These are phyloP conservation scores for Calamus simplicifolius DNA, from an alignment of 176 grass and related monocot genomes.

Conservation along the genomic window DNA sequence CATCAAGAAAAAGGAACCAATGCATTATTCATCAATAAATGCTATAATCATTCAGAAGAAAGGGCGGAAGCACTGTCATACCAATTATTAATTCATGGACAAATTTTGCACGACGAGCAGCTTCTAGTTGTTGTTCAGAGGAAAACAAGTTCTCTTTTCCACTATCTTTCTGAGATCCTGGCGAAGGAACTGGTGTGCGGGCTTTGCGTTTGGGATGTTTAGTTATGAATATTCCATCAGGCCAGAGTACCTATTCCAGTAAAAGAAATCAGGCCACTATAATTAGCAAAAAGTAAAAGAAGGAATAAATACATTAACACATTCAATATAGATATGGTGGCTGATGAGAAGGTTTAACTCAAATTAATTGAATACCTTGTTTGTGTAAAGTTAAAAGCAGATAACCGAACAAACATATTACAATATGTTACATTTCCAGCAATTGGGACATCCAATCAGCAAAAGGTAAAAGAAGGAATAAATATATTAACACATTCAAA, in stretches of 20 bases:
- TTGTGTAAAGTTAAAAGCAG: no score
- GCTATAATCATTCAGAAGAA: not conserved
- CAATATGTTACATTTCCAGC: no score
- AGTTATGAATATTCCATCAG: slow-evolving; percentile 90
- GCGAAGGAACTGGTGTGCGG: slow-evolving; percentile 23
- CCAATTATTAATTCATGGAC: slow-evolving; percentile 91
- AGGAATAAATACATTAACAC: no score
- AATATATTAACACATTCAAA: no score
- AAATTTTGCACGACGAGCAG: slow-evolving; percentile 68
- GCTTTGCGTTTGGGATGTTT: slow-evolving; percentile 91
- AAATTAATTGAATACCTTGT: no score
- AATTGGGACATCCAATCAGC: not conserved
- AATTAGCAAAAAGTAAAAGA: not conserved
- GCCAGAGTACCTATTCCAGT: slow-evolving; percentile 79
- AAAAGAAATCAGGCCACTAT: slow-evolving; percentile 24
- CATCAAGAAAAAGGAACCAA: no score
- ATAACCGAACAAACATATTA: no score
- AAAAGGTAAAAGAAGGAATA: not conserved
- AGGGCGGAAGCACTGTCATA: slow-evolving; percentile 22
- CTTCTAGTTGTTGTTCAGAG: slow-evolving; percentile 69
- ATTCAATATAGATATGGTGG: no score
- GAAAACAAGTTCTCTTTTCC: slow-evolving; percentile 33
- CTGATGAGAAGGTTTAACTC: no score
- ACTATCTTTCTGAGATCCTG: slow-evolving; percentile 39
- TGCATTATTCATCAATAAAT: no score